Base-by-base conservation (phyloP, 2,329 filamentous ascomycete genomes). In the Pseudopithomyces maydicus region DNA sequence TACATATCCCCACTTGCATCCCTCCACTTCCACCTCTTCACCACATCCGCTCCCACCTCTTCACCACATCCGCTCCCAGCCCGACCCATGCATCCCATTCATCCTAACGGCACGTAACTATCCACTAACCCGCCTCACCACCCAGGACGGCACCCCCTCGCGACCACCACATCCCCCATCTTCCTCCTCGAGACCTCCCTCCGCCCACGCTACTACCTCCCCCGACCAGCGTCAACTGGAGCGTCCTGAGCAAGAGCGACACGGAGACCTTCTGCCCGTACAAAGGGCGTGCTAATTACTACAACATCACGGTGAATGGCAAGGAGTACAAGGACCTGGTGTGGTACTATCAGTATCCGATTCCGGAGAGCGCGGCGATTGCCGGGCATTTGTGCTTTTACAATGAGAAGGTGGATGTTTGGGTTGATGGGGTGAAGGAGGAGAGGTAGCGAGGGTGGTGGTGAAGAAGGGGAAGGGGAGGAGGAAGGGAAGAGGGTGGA, bases 371-470 rank as follows among this genome's bases (percentile, higher is more conserved):
- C 54, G 81, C 79, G 2, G 73, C 71, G 2, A 77, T 90, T 57
- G 82, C 82, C 1, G 85, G 86, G 1, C 68, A 80, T 45, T 45
- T 88, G 51, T 89, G 86, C 65, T 90, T 89, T 57, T 89, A 89
- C 61, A 88, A 89, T 59, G 88, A 90, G 69, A 87, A 86, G 72
- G 85, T 90, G 1, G 84, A 88, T 57, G 80, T 89, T n/a, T 76
- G 79, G 54, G 61, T 88, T 6, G 84, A 86, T 58, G 86, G 86
- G 1, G 67, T 75, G n/a, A 75, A 76, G 52, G 70, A 77, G 57
- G 47, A 70, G 53, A 59, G 54, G 38, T 62, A 58, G 48, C 14
- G 19, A 22, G n/a, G 22, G 19, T 12, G 2, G 19, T 43, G 3
- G 8, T 22, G 39, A 22, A 22, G 26, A 29, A n/a, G n/a, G n/a